Base-by-base conservation (phyloP, 441 rosid genomes). In the Euphorbia celastroides region DNA sequence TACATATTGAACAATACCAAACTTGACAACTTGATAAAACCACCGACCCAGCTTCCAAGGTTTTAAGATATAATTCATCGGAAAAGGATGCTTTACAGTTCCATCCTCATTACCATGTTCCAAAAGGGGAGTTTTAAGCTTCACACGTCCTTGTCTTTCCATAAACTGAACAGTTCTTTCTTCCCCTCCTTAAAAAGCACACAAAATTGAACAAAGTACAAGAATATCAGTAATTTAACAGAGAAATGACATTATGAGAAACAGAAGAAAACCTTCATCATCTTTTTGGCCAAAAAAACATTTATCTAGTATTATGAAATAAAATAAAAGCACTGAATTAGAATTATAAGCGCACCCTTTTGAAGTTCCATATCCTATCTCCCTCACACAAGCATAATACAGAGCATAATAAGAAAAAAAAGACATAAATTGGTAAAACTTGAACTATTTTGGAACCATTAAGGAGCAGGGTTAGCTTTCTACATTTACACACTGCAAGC, bases 1-100 rank as follows among this genome's bases (percentile, higher is more conserved):
- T 90, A 92, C 99, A 79, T 95, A 95, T 85, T 92, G 99, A 76
- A 95, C 97, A 75, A 95, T 95, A 57, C 99, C 99, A 66, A 90
- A 79, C 86, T 95, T 95, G 77, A 92, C 84, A 77, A 92, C 93
- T 80, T 80, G 98, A 82, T 92, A 95, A 74, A 95, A 87, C 97
- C 98, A 85, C 72, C 65, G 90, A 75, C 98, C 92, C 71, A 90
- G 99, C 80, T 83, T 84, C 99, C 99, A 95, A 5, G 98, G 97
- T 75, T 83, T 88, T 36, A 92, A 65, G 78, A 95, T 8, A 41
- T 71, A 78, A 69, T 95, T 95, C 91, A 95, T 84, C 30, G 99
- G 99, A 74, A 95, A 95, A 71, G 89, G 97, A 69, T 95, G 99
- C 75, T 80, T 82, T 51, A 92, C 81, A 46, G 64, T 77, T 77